phyloP scores from a whole-genome alignment of 2,329 filamentous ascomycete genomes.

The Daldinia eschscholtzii region DNA sequence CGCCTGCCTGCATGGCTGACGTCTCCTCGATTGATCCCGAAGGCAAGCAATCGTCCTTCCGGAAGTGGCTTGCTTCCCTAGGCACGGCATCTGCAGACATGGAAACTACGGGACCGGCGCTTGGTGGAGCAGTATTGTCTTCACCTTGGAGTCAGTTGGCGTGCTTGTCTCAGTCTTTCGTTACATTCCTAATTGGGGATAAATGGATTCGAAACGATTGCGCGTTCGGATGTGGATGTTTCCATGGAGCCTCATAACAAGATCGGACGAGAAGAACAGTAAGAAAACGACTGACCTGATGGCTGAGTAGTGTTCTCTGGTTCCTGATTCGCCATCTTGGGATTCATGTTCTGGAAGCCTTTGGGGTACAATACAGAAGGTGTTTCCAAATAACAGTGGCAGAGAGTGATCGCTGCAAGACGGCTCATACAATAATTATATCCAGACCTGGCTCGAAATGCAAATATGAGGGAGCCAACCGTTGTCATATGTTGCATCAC shows the following conservation, averaged over 20 bases:
- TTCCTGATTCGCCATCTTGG: conserved; percentile 44
- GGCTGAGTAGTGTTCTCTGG: conserved; percentile 43
- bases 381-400: conserved; percentile 42
- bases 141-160: conserved; percentile 37
- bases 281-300: conserved; percentile 43
- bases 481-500: conserved; percentile 37
- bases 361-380: conserved; percentile 38
- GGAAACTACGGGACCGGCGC: conserved; percentile 30
- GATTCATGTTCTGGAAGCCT: conserved; percentile 28
- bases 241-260: conserved; percentile 39
- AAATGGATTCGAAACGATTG: conserved; percentile 41
- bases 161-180: conserved; percentile 27
- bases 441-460: conserved; percentile 28
- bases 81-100: conserved; percentile 14
- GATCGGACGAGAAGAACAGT: conserved; percentile 19
- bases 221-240: conserved; percentile 36
- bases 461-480: conserved; percentile 43
- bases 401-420: conserved; percentile 41
- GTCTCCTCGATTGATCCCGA: conserved; percentile 25
- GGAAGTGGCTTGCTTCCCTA: conserved; percentile 25
- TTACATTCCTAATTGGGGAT: conserved; percentile 25
- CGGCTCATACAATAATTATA: conserved; percentile 43
- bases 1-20: conserved; percentile 13
- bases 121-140: conserved; percentile 30
- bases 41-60: conserved; percentile 30